Conservation (phyloP, 345 rosid genomes). For the Boechera retrofracta region DNA sequence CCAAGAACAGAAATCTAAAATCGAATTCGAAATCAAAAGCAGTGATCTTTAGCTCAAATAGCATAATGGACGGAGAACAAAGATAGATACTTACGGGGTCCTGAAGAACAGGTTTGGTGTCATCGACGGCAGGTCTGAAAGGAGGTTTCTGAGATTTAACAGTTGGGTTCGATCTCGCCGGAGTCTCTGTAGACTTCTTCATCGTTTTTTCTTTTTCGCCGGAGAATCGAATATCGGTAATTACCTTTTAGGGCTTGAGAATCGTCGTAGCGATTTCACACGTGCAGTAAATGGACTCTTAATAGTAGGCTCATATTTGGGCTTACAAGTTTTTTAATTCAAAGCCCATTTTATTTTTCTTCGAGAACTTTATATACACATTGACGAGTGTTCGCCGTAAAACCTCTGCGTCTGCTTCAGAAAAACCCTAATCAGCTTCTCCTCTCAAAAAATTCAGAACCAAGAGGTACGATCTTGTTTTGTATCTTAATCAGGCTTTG, state of each 20-base stretch:
- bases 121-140: slow-evolving; percentile 70
- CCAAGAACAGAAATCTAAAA: too few relatives aligned
- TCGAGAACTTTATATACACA: slow-evolving; percentile 8
- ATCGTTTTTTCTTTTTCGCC: slow-evolving; percentile 28
- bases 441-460: not conserved
- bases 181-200: slow-evolving; percentile 43
- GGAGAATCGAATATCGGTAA: not conserved
- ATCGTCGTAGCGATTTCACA: not conserved
- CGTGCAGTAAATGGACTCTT: slow-evolving; percentile 1
- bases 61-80: not conserved
- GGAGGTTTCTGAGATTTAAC: slow-evolving; percentile 54
- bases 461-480: slow-evolving; percentile 21
- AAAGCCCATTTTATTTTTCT: slow-evolving; percentile 26
- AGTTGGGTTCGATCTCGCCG: slow-evolving; percentile 18
- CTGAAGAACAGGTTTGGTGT: slow-evolving; percentile 75
- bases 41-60: slow-evolving; percentile 16
- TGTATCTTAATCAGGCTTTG: not conserved
- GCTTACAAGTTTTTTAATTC: not conserved
- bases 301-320: not conserved
- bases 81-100: slow-evolving; percentile 60
- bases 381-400: slow-evolving; percentile 20
- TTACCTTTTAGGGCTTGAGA: not conserved
- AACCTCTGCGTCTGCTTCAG: not conserved
- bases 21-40: not conserved
- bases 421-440: slow-evolving; percentile 39